Percentiles rank a stretch among this genome's conserved stretches.
Conservation (phyloP, 225 moss, liverwort and hornwort species). For the Marchantia polymorpha region DNA sequence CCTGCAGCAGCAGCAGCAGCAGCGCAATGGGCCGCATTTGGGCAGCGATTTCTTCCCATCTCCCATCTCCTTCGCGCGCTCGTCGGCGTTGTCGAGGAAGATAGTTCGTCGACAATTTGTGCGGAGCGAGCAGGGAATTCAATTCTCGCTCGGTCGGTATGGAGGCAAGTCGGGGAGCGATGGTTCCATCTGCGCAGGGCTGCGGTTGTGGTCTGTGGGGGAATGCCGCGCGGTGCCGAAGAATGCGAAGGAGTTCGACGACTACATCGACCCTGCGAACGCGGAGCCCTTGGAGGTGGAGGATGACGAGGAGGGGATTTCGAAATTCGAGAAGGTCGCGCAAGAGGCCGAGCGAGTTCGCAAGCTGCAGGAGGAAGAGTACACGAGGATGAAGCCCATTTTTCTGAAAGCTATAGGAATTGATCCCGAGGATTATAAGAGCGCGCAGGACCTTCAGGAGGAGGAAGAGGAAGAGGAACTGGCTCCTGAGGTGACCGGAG, state of each 20-base stretch:
- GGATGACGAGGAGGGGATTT: conserved; percentile 61
- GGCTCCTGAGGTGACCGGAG: conserved; percentile 1
- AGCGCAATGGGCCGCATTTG: neutral
- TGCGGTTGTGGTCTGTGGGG: neutral
- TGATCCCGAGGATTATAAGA: conserved; percentile 54
- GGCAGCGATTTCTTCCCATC: neutral
- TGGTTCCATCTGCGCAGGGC: too few relatives aligned
- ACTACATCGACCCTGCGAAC: conserved; percentile 83
- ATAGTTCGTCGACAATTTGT: neutral
- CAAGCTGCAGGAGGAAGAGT: conserved; percentile 76
- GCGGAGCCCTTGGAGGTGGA: conserved; percentile 72
- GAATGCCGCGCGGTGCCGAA: conserved; percentile 44
- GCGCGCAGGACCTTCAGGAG: conserved; percentile 30
- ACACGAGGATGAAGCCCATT: conserved; percentile 66
- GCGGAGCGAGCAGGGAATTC: neutral
- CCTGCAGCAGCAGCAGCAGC: neutral
- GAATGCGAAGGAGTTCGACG: conserved; percentile 69
- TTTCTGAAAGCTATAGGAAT: conserved; percentile 84
- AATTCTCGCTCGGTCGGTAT: too few relatives aligned
- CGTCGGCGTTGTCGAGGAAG: too few relatives aligned
- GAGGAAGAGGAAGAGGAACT: conserved; percentile 36
- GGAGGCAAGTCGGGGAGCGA: neutral
- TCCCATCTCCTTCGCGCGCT: neutral
- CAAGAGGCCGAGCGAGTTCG: conserved; percentile 69
- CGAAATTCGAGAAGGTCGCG: conserved; percentile 80